phyloP scores from a whole-genome alignment of 2,329 filamentous ascomycete species.

The Colletotrichum tanaceti region DNA sequence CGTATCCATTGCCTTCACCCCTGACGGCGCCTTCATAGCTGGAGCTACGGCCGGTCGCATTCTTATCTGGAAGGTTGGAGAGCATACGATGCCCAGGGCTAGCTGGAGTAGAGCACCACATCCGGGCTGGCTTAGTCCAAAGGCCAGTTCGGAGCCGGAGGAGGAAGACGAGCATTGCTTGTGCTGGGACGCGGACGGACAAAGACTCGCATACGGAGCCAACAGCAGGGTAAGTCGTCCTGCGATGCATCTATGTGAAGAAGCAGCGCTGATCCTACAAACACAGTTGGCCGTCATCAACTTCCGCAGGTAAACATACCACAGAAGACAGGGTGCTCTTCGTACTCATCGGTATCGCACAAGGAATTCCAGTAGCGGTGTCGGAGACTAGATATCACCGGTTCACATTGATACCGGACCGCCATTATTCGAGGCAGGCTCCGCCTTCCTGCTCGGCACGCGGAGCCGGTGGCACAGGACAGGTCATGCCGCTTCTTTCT shows the following conservation, averaged over 20 bases:
- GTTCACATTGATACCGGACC: not conserved
- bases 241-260: not conserved
- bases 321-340: not conserved
- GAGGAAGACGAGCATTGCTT: constrained; percentile 72
- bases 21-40: constrained; percentile 72
- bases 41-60: constrained; percentile 69
- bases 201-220: constrained; percentile 72
- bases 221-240: constrained; percentile 67
- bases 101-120: constrained; percentile 68
- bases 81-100: constrained; percentile 67
- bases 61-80: constrained; percentile 74
- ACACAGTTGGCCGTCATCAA: constrained; percentile 63
- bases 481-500: constrained; percentile 6
- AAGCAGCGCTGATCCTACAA: constrained; percentile 10
- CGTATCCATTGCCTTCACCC: constrained; percentile 70
- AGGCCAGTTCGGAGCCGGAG: constrained; percentile 62
- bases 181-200: constrained; percentile 71
- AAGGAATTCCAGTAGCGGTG: constrained; percentile 9
- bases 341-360: not conserved
- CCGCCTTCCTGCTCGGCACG: not conserved
- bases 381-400: constrained; percentile 2
- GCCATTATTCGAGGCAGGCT: not conserved
- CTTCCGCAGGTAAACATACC: constrained; percentile 54
- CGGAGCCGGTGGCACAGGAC: not conserved
- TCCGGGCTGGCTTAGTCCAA: constrained; percentile 69